A percentile compares a stretch with the other conserved stretches of the same genome.
These are phyloP conservation scores for Omphalea diandra DNA, from an alignment of 441 rosid species.

Conservation along the genomic window DNA sequence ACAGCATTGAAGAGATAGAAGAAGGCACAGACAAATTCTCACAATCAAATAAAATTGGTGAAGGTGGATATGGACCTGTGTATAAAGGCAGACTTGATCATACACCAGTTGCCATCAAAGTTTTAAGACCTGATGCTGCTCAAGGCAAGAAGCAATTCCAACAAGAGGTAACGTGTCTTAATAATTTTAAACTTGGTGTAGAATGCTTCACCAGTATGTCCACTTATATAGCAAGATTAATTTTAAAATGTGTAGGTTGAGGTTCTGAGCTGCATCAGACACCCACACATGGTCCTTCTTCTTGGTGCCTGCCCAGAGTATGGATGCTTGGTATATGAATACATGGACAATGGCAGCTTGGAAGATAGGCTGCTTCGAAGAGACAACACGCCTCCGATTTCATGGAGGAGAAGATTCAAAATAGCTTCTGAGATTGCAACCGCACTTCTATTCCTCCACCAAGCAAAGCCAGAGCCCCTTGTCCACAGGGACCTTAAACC, in stretches of 20 bases:
- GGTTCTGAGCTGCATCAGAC: conserved; percentile 63
- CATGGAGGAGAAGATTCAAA: conserved; percentile 56
- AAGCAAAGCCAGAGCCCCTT: conserved; percentile 75
- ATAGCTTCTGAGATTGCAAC: conserved; percentile 68
- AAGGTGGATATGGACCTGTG: conserved; percentile 85
- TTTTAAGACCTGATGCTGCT: conserved; percentile 71
- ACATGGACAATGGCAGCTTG: conserved; percentile 64
- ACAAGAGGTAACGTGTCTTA: conserved; percentile 50
- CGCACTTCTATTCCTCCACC: conserved; percentile 67
- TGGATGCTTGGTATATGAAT: conserved; percentile 71
- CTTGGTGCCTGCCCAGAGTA: conserved; percentile 80
- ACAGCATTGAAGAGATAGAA: conserved; percentile 61
- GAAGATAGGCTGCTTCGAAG: conserved; percentile 57
- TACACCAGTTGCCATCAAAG: conserved; percentile 74
- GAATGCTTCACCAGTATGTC: background rate
- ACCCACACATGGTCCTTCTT: conserved; percentile 76
- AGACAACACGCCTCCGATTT: conserved; percentile 49
- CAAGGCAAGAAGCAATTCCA: conserved; percentile 74
- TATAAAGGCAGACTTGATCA: conserved; percentile 66
- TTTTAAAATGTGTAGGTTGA: conserved; percentile 44
- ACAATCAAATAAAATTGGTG: conserved; percentile 53
- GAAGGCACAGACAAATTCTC: conserved; percentile 55
- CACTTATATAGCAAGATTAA: background rate
- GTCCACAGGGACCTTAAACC: conserved; percentile 84
- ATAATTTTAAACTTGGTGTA: no score